Evolutionary conservation across 352 stramenopile species (phyloP).

Genomic region (Globisporangium echinulatum): DNA sequence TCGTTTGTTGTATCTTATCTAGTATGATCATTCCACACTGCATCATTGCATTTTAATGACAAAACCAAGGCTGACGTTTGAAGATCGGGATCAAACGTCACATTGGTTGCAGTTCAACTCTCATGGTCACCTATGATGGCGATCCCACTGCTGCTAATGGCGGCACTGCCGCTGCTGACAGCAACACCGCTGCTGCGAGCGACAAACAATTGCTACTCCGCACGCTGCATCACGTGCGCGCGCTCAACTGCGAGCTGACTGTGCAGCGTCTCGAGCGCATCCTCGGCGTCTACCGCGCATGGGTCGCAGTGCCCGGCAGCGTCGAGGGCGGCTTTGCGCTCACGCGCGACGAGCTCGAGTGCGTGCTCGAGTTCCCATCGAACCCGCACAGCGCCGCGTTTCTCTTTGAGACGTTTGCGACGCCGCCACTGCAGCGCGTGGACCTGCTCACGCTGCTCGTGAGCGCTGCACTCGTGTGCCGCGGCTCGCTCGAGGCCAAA

Average conservation of each 20-base stretch:
- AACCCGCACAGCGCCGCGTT: constrained; percentile 28
- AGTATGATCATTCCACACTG: too few relatives aligned
- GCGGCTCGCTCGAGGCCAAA: constrained; percentile 44
- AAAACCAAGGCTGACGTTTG: too few relatives aligned
- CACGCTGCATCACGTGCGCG: constrained; percentile 28
- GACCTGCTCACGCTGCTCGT: constrained; percentile 57
- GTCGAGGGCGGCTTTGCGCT: constrained; percentile 57
- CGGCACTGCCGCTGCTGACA: not conserved
- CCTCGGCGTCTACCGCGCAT: constrained; percentile 45
- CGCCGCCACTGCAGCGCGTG: constrained; percentile 15
- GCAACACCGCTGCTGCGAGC: not conserved
- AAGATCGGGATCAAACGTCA: too few relatives aligned
- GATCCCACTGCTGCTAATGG: too few relatives aligned
- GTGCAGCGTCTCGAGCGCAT: constrained; percentile 51
- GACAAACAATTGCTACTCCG: not conserved
- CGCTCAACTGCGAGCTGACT: constrained; percentile 36
- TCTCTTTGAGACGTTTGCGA: constrained; percentile 41
- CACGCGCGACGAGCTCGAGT: constrained; percentile 54
- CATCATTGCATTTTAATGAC: too few relatives aligned
- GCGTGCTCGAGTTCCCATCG: constrained; percentile 45
- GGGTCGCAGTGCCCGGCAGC: constrained; percentile 33
- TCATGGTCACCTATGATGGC: too few relatives aligned
- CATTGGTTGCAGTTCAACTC: not conserved
- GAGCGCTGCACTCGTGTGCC: constrained; percentile 33
- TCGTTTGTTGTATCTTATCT: too few relatives aligned